Evolutionary conservation across 2,329 filamentous ascomycete species (phyloP), one percentile per base, ranked within the genome.

Genomic region (Apiospora arundinis): DNA sequence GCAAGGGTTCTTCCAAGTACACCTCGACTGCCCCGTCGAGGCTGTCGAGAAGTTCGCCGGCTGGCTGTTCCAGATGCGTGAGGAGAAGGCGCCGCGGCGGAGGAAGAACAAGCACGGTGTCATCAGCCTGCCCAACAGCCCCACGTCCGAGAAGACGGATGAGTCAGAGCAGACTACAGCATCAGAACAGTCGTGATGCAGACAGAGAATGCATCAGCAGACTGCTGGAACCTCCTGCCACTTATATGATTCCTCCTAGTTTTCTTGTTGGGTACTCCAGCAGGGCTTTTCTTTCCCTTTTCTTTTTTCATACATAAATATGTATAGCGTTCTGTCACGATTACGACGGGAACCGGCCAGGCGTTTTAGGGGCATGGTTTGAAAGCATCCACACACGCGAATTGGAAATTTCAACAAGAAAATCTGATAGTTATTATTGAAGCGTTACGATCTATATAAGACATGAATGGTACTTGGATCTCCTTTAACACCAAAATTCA

Each of bases 1-100:
- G 21, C 80, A 81, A 66, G 80, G 80, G 0, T 81, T 80, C 70
- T 81, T 81, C 42, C 80, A 81, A 65, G 72, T 80, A 1, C 75
- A 81, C 69, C 73, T 81, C 6, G 78, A 79, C 25, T 78, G 75
- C 28, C 77, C 80, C 12, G 68, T 70, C 1, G 77, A 80, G 49
- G 80, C 80, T 2, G 75, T 74, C 11, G 74, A 74, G 4, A 76
- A 71, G 69, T 74, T 79, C 32, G 69, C 75, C 6, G 46, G 65
- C 2, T 80, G 78, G 79, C 74, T 80, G 56, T 63, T 32, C 32
- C 56, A 63, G 56, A 63, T 63, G 32, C 56, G 56, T 9, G 56
- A 63, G 21, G 56, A 63, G 28, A 63, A 63, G 32, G 32, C 32
- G 32, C 56, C 56, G 32, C 32, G 32, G 32, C 56, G 32, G 56